Conservation (phyloP, 2,329 filamentous ascomycete species). For the Microcyclosporella mali region DNA sequence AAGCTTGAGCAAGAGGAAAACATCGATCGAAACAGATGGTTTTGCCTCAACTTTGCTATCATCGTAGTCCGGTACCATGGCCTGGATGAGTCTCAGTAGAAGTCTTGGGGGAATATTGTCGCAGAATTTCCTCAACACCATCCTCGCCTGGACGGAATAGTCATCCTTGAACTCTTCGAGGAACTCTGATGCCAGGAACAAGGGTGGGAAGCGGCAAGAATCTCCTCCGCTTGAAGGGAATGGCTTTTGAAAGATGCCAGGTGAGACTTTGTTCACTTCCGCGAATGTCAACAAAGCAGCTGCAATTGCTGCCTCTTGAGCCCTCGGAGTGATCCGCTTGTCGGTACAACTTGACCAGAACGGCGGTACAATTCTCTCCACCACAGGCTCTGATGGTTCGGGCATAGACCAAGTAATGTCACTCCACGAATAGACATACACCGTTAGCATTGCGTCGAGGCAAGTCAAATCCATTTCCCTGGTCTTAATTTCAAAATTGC, state of each 20-base stretch:
- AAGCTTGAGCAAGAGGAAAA: conserved; percentile 8
- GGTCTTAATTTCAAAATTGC: conserved; percentile 2
- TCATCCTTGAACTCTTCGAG: conserved; percentile 12
- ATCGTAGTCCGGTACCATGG: neutral
- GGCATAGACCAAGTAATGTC: too few relatives aligned
- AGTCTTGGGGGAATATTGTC: conserved; percentile 11
- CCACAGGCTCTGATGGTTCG: neutral
- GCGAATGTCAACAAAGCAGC: conserved; percentile 32
- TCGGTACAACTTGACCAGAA: neutral
- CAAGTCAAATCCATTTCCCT: conserved; percentile 14
- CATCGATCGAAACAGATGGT: conserved; percentile 1
- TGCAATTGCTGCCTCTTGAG: conserved; percentile 31
- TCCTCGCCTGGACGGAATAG: too few relatives aligned
- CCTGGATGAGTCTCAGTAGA: conserved; percentile 9
- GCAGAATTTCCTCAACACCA: neutral
- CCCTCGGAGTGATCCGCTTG: conserved; percentile 6
- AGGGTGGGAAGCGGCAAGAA: conserved; percentile 26
- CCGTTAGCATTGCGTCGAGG: conserved; percentile 10
- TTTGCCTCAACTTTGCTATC: neutral
- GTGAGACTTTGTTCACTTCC: conserved; percentile 8
- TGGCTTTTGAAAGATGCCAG: conserved; percentile 23
- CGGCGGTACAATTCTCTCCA: neutral
- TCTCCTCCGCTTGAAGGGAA: conserved; percentile 21
- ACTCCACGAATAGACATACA: too few relatives aligned
- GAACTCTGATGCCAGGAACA: conserved; percentile 33